phyloP scores from a whole-genome alignment of 1,284 basidiomycete genomes.

The Butyriboletus appendiculatus region DNA sequence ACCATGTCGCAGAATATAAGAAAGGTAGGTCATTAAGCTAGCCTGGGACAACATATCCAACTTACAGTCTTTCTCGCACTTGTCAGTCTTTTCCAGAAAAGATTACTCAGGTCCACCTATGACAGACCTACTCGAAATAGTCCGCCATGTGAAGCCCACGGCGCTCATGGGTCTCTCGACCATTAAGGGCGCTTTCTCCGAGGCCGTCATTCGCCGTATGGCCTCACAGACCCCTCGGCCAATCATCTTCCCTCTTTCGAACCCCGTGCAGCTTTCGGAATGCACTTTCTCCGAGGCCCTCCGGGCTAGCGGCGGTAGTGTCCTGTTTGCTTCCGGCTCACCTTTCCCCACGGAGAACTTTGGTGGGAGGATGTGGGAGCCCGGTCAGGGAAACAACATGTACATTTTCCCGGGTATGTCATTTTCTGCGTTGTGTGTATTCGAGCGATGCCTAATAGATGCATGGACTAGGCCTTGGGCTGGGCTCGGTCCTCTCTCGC shows the following conservation, averaged over 20 bases:
- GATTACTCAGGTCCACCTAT: constrained; percentile 80
- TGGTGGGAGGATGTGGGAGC: constrained; percentile 64
- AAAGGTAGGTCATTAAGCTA: constrained; percentile 50
- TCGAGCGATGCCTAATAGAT: not conserved
- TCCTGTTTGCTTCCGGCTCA: constrained; percentile 90
- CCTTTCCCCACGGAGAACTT: constrained; percentile 77
- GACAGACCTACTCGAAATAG: constrained; percentile 76
- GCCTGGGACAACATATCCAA: not conserved
- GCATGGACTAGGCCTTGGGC: constrained; percentile 59
- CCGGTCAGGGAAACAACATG: constrained; percentile 94
- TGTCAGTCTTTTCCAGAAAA: constrained; percentile 76
- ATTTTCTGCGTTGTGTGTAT: constrained; percentile 21
- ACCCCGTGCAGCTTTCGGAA: constrained; percentile 86
- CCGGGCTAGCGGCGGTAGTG: constrained; percentile 67
- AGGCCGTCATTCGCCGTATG: constrained; percentile 80
- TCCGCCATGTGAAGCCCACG: constrained; percentile 88
- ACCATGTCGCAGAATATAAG: constrained; percentile 78
- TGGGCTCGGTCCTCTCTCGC: constrained; percentile 75
- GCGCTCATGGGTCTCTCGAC: constrained; percentile 92
- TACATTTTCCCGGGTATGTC: constrained; percentile 69
- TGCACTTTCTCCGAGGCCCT: constrained; percentile 88
- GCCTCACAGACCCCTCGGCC: constrained; percentile 83
- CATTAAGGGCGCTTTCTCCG: constrained; percentile 80
- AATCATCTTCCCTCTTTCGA: constrained; percentile 96
- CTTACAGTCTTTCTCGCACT: not conserved